Percentiles rank a stretch among this genome's conserved stretches.
Evolutionary conservation across 2,329 filamentous ascomycete genomes (phyloP).

Genomic region (Scedosporium boydii): DNA sequence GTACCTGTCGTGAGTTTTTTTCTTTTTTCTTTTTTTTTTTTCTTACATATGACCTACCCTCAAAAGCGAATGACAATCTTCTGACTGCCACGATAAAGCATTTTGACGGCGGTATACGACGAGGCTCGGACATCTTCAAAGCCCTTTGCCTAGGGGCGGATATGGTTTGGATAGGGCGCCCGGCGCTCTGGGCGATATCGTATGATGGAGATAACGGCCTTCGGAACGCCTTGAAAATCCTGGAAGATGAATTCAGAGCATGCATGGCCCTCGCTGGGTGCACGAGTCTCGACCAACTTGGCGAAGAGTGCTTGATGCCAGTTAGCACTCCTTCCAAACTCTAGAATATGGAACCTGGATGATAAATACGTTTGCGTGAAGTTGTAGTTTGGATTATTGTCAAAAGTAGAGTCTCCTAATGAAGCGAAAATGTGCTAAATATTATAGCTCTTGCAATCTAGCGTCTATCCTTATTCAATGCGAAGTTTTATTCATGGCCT

Average conservation of each 20-base stretch:
- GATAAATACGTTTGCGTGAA: not conserved
- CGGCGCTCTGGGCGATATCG: conserved; percentile 25
- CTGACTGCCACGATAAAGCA: not conserved
- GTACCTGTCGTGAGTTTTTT: not conserved
- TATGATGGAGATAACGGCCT: conserved; percentile 22
- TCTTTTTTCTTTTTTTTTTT: not conserved
- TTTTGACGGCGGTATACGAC: conserved; percentile 29
- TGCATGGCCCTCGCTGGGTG: conserved; percentile 16
- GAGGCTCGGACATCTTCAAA: conserved; percentile 30
- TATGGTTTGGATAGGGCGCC: conserved; percentile 33
- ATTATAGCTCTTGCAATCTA: not conserved
- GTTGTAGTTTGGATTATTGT: not conserved
- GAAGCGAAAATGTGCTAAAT: not conserved
- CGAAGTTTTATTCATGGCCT: not conserved
- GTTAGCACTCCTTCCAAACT: conserved; percentile 5
- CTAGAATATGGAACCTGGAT: not conserved
- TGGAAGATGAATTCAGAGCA: conserved; percentile 23
- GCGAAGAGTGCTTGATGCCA: conserved; percentile 4
- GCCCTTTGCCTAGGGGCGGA: conserved; percentile 30
- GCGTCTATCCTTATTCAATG: not conserved
- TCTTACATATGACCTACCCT: not conserved
- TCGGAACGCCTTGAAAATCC: conserved; percentile 26
- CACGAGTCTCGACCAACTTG: conserved; percentile 9
- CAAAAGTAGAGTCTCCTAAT: not conserved
- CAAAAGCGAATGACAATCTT: too few species aligned